phyloP scores from a whole-genome alignment of 768 basidiomycete species.

The Kondoa malvinella region DNA sequence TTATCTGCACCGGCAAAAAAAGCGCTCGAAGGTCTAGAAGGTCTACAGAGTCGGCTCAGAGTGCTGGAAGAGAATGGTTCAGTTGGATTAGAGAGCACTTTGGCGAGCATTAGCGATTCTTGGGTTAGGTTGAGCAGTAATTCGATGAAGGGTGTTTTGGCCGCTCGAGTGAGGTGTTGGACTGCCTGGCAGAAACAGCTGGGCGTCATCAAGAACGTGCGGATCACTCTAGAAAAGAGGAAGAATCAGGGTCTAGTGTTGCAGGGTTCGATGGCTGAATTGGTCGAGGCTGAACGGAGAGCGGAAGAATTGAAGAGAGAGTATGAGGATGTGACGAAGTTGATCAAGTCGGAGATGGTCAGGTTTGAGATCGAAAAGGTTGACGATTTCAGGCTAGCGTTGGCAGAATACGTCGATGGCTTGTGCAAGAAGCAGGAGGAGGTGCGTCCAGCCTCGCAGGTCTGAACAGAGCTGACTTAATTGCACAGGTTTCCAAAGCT shows the following conservation, averaged over 20 bases:
- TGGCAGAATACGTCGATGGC: slow-evolving; percentile 69
- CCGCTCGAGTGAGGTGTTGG: slow-evolving; percentile 66
- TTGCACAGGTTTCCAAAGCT: background rate
- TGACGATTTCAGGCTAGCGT: slow-evolving; percentile 70
- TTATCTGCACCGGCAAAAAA: slow-evolving; percentile 49
- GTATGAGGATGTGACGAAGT: slow-evolving; percentile 69
- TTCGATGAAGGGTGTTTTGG: slow-evolving; percentile 58
- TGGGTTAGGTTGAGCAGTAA: slow-evolving; percentile 40
- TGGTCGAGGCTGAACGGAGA: slow-evolving; percentile 75
- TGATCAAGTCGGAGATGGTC: slow-evolving; percentile 74
- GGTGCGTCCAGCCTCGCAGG: background rate
- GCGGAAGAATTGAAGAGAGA: slow-evolving; percentile 68
- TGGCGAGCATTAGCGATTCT: slow-evolving; percentile 72
- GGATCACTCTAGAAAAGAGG: slow-evolving; percentile 62
- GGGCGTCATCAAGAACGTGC: slow-evolving; percentile 51
- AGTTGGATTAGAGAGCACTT: slow-evolving; percentile 73
- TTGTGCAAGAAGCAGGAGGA: slow-evolving; percentile 56
- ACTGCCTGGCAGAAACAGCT: slow-evolving; percentile 67
- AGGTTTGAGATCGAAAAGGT: slow-evolving; percentile 86
- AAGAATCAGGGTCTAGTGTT: slow-evolving; percentile 58
- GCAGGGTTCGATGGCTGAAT: slow-evolving; percentile 55
- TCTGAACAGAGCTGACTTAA: background rate
- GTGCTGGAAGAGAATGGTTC: slow-evolving; percentile 59
- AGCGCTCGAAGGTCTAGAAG: slow-evolving; percentile 56
- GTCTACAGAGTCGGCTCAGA: slow-evolving; percentile 55